These are phyloP conservation scores for Pseudocercospora crystallina DNA, from an alignment of 2,329 filamentous ascomycete genomes.

Conservation along the genomic window DNA sequence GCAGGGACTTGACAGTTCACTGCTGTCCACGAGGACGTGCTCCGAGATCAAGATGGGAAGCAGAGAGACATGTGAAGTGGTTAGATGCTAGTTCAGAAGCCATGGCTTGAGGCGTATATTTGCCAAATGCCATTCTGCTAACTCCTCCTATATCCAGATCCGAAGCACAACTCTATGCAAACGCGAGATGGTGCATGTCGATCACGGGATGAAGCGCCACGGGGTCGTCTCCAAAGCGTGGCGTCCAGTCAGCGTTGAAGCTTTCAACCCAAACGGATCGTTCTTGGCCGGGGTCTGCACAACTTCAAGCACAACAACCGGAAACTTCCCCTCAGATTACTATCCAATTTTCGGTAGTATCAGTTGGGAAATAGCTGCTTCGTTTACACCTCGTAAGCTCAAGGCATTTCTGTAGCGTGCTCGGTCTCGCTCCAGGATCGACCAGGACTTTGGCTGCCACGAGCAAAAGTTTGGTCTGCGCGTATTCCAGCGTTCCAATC, in stretches of 20 bases:
- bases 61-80: not conserved
- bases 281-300: conserved; percentile 4
- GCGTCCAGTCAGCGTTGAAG: conserved; percentile 8
- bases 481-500: no score
- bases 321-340: not conserved
- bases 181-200: not conserved
- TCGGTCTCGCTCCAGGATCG: no score
- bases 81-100: not conserved
- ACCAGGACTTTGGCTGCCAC: no score
- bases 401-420: no score
- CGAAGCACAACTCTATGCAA: not conserved
- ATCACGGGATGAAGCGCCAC: not conserved
- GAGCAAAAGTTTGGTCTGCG: no score
- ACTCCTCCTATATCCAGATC: no score
- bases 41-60: not conserved
- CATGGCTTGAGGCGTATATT: not conserved
- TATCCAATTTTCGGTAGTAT: not conserved
- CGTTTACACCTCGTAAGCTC: no score
- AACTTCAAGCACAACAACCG: conserved; percentile 2
- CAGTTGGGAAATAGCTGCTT: not conserved
- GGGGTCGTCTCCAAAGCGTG: not conserved
- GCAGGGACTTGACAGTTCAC: no score
- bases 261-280: not conserved
- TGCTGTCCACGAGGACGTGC: no score
- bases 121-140: no score